Evolutionary conservation across 371 early-diverging fungal species (phyloP).

Genomic region (Cokeromyces recurvatus): DNA sequence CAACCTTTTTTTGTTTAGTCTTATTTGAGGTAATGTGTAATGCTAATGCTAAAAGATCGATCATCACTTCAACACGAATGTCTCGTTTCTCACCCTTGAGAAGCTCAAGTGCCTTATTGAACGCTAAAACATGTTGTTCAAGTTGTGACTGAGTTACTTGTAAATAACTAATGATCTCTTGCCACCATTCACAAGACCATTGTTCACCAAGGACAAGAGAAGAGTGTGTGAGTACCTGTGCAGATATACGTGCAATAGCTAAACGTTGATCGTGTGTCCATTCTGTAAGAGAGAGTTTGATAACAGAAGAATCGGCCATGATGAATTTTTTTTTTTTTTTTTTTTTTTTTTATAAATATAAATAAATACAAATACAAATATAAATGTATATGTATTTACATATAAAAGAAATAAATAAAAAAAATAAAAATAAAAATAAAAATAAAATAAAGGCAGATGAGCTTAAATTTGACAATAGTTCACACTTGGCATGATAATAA

Average conservation of each 20-base stretch:
- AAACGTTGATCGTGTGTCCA: conserved; percentile 24
- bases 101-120: conserved; percentile 12
- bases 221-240: conserved; percentile 16
- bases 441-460: no score
- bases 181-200: conserved; percentile 30
- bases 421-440: no score
- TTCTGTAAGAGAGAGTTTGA: conserved; percentile 17
- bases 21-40: conserved; percentile 1
- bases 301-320: no score
- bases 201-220: conserved; percentile 11
- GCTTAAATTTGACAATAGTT: no score
- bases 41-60: conserved; percentile 28
- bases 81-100: conserved; percentile 16
- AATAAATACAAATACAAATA: no score
- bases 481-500: no score
- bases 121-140: not conserved
- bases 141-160: conserved; percentile 21
- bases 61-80: conserved; percentile 34
- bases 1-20: not conserved
- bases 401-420: no score
- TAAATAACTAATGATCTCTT: conserved; percentile 18
- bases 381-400: no score
- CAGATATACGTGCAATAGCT: conserved; percentile 23
- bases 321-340: no score
- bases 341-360: no score